Conservation (phyloP, 2,329 filamentous ascomycete species). For the Fusarium verrucosum region DNA sequence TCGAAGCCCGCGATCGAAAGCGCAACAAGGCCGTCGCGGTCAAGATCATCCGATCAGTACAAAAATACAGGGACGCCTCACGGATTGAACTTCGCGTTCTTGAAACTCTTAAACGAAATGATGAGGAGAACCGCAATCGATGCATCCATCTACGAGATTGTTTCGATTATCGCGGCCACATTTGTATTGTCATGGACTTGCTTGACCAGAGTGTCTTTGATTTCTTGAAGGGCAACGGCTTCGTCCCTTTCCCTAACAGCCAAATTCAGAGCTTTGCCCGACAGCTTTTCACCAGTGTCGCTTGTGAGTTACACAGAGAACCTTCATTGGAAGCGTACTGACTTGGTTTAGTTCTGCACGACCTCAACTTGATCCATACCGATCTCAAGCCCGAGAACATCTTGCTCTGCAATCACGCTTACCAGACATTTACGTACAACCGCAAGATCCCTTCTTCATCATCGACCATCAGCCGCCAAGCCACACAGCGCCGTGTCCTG, state of each 20-base stretch:
- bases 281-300: conserved; percentile 96
- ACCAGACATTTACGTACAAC: conserved; percentile 77
- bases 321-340: conserved; percentile 2
- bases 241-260: conserved; percentile 97
- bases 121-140: conserved; percentile 89
- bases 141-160: conserved; percentile 97
- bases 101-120: conserved; percentile 90
- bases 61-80: conserved; percentile 96
- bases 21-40: conserved; percentile 85
- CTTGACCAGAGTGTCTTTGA: conserved; percentile 98
- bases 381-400: conserved; percentile 78
- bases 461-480: conserved; percentile 66
- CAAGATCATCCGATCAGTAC: conserved; percentile 97
- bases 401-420: conserved; percentile 70
- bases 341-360: conserved; percentile 78
- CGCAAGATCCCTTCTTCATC: conserved; percentile 75
- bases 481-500: conserved; percentile 70
- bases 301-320: conserved; percentile 72
- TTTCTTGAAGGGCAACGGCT: conserved; percentile 93
- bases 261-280: conserved; percentile 98
- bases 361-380: conserved; percentile 96
- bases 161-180: conserved; percentile 97
- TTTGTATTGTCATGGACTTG: conserved; percentile 82
- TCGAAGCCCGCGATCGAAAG: conserved; percentile 85
- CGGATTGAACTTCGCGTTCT: conserved; percentile 93